phyloP scores from a whole-genome alignment of 441 rosid genomes.

The Populus hybrid region DNA sequence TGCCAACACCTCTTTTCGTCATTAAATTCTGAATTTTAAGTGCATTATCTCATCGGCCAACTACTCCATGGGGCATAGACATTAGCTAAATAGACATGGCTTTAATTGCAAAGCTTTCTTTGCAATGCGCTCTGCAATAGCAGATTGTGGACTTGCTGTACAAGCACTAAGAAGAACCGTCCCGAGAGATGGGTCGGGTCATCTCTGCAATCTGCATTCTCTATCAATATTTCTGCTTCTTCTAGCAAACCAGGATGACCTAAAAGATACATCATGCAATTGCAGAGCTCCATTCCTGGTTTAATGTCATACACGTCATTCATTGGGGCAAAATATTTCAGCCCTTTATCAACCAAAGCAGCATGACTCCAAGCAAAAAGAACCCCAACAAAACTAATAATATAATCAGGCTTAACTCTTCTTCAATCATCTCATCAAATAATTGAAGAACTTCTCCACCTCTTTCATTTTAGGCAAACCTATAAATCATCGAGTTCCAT shows the following conservation, averaged over 20 bases:
- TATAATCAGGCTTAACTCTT: conserved; percentile 56
- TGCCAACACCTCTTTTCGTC: conserved; percentile 55
- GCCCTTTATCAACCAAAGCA: conserved; percentile 66
- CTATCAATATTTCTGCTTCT: conserved; percentile 71
- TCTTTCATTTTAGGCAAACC: conserved; percentile 80
- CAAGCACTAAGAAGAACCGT: conserved; percentile 66
- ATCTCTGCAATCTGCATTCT: conserved; percentile 50
- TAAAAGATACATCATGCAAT: conserved; percentile 82
- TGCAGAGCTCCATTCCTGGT: conserved; percentile 73
- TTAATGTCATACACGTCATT: conserved; percentile 40
- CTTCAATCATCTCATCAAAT: conserved; percentile 50
- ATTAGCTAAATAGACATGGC: conserved; percentile 74
- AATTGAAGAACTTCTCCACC: conserved; percentile 55
- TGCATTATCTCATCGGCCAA: conserved; percentile 76
- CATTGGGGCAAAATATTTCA: conserved; percentile 51
- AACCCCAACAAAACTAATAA: conserved; percentile 63
- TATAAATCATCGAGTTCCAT: conserved; percentile 78
- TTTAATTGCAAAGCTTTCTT: conserved; percentile 64
- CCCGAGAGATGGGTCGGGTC: conserved; percentile 77
- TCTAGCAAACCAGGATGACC: conserved; percentile 80
- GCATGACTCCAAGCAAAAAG: conserved; percentile 79
- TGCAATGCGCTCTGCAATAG: conserved; percentile 68
- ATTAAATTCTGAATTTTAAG: conserved; percentile 54
- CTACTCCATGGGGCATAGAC: conserved; percentile 40
- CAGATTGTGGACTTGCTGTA: conserved; percentile 40